Conservation (phyloP, 768 basidiomycete species). For the Astraeus odoratus region DNA sequence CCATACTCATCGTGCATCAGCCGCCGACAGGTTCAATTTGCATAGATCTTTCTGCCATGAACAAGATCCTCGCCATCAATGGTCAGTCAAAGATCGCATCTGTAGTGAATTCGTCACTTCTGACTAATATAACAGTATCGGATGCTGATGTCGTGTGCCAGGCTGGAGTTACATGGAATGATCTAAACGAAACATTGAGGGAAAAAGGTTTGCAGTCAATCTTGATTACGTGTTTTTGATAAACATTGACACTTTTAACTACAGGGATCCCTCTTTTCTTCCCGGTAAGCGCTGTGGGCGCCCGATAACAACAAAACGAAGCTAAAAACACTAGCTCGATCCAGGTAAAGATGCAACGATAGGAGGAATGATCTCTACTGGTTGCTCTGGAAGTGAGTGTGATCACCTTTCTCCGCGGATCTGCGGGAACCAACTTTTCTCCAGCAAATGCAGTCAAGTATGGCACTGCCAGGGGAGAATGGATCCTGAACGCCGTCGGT, state of each 20-base stretch:
- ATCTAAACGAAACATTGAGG: slow-evolving; percentile 59
- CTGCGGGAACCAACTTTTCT: background rate
- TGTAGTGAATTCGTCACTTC: slow-evolving; percentile 5
- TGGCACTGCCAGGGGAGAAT: slow-evolving; percentile 77
- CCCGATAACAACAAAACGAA: background rate
- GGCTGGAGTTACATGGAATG: slow-evolving; percentile 69
- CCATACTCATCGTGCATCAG: background rate
- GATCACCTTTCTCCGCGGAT: background rate
- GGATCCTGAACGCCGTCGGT: slow-evolving; percentile 70
- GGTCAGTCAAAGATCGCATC: slow-evolving; percentile 25
- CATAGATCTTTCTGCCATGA: slow-evolving; percentile 53
- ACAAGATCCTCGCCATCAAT: slow-evolving; percentile 49
- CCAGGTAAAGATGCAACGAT: slow-evolving; percentile 42
- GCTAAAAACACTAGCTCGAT: slow-evolving; percentile 6
- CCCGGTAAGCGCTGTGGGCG: slow-evolving; percentile 4
- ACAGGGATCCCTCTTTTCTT: slow-evolving; percentile 13
- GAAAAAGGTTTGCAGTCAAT: slow-evolving; percentile 34
- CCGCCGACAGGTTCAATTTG: slow-evolving; percentile 44
- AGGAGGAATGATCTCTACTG: slow-evolving; percentile 79
- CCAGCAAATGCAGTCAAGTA: slow-evolving; percentile 70
- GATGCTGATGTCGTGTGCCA: slow-evolving; percentile 71
- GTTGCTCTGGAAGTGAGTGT: slow-evolving; percentile 67
- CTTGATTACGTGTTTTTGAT: background rate
- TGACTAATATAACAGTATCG: slow-evolving; percentile 35
- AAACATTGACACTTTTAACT: background rate